phyloP scores from a whole-genome alignment of 2,329 filamentous ascomycete species.

The Acephala macrosclerotiorum region DNA sequence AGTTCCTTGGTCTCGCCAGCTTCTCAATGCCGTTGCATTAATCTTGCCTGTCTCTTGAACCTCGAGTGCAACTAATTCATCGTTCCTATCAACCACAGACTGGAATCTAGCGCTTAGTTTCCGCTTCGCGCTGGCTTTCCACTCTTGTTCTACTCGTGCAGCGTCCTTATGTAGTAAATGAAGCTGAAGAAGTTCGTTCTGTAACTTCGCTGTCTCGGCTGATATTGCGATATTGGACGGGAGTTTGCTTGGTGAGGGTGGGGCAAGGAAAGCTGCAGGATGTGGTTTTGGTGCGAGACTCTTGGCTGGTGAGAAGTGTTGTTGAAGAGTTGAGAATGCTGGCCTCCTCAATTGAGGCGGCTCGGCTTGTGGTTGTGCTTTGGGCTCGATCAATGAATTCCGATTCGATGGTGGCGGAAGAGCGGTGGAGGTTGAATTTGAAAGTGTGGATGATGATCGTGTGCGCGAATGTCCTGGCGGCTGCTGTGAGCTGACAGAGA shows the following conservation, averaged over 20 bases:
- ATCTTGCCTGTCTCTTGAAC: conserved; percentile 56
- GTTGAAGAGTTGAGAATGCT: conserved; percentile 66
- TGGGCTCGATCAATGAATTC: conserved; percentile 25
- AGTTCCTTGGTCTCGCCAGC: conserved; percentile 51
- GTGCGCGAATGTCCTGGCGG: conserved; percentile 37
- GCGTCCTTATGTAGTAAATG: conserved; percentile 68
- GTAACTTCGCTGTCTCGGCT: conserved; percentile 64
- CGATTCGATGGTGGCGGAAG: conserved; percentile 32
- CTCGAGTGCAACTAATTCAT: conserved; percentile 50
- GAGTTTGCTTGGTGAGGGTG: conserved; percentile 67
- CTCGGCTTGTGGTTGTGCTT: conserved; percentile 28
- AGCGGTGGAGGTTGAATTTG: conserved; percentile 22
- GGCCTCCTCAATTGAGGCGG: conserved; percentile 35
- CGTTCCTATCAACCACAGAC: conserved; percentile 43
- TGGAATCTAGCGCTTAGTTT: conserved; percentile 57
- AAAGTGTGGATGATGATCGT: conserved; percentile 54
- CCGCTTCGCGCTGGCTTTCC: conserved; percentile 62
- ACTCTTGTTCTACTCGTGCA: conserved; percentile 52
- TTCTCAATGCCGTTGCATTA: conserved; percentile 60
- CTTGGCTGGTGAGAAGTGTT: conserved; percentile 73
- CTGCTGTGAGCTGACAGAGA: conserved; percentile 22
- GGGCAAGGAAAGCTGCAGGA: conserved; percentile 63
- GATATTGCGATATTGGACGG: conserved; percentile 66
- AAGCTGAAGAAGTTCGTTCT: conserved; percentile 71
- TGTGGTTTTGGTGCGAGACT: conserved; percentile 66